phyloP scores from a whole-genome alignment of 2,329 filamentous ascomycete species.

The Aspergillus pseudotamarii region DNA sequence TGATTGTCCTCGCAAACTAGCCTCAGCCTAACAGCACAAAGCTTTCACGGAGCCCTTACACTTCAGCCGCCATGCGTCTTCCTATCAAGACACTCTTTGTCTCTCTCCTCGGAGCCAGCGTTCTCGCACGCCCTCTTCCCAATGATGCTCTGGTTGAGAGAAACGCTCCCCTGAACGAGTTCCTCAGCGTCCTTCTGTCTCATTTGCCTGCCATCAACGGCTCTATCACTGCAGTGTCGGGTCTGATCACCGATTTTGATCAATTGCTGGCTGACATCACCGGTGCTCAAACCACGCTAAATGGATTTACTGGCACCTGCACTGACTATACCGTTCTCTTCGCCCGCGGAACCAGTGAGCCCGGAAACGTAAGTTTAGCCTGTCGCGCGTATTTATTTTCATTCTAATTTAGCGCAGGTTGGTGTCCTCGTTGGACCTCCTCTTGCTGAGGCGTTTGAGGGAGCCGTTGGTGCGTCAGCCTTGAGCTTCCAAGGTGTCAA shows the following conservation, averaged over 20 bases:
- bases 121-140: background rate
- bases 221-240: background rate
- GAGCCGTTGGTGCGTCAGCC: background rate
- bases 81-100: background rate
- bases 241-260: conserved; percentile 1
- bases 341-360: conserved; percentile 1
- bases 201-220: background rate
- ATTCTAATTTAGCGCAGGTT: background rate
- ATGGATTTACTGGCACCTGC: background rate
- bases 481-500: background rate
- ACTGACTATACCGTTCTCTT: background rate
- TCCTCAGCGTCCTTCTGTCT: background rate
- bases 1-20: background rate
- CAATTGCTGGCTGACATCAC: background rate
- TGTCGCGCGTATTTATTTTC: background rate
- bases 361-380: background rate
- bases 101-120: background rate
- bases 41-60: background rate
- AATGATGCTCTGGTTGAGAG: background rate
- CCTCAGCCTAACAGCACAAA: background rate
- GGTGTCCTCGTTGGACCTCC: conserved; percentile 1
- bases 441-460: background rate
- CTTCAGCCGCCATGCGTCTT: background rate
- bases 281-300: background rate
- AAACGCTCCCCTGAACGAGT: background rate